phyloP scores from a whole-genome alignment of 164 flowering plant genomes.

The Dillenia suffruticosa region DNA sequence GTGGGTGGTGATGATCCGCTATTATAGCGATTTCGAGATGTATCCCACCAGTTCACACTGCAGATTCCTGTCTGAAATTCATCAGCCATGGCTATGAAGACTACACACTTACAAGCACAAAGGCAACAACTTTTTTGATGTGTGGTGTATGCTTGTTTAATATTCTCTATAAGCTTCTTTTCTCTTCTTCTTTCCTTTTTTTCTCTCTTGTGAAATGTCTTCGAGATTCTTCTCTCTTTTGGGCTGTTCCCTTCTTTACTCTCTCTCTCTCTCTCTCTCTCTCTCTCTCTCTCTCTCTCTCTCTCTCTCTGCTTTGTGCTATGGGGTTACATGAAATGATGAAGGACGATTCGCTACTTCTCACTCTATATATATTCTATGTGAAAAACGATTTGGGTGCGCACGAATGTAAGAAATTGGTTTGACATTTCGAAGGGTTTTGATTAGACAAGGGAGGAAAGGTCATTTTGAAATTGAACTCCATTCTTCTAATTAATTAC shows the following conservation, averaged over 20 bases:
- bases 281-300: too few relatives aligned
- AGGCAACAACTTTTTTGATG: too few relatives aligned
- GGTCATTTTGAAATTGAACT: conserved; percentile 26
- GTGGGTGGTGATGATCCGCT: conserved; percentile 15
- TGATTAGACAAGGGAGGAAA: conserved; percentile 19
- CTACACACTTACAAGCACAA: too few relatives aligned
- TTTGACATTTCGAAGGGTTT: conserved; percentile 26
- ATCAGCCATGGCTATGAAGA: conserved; percentile 32
- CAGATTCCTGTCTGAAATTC: conserved; percentile 32
- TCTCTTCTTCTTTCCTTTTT: not conserved
- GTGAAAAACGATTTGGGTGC: too few relatives aligned
- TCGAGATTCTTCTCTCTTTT: not conserved
- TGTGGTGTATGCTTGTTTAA: too few relatives aligned
- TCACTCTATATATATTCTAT: too few relatives aligned
- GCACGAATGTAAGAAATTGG: too few relatives aligned
- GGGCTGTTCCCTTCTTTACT: not conserved
- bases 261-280: too few relatives aligned
- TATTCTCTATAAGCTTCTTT: too few relatives aligned
- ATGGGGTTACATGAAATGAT: too few relatives aligned
- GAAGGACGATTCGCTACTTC: conserved; percentile 10
- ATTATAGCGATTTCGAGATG: conserved; percentile 30
- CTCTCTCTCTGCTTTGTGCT: too few relatives aligned
- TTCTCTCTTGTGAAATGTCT: not conserved
- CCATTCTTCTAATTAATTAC: not conserved
- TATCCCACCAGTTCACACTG: conserved; percentile 57